These are phyloP conservation scores for Oleoguttula mirabilis DNA, from an alignment of 495 filamentous ascomycete species.

Conservation along the genomic window DNA sequence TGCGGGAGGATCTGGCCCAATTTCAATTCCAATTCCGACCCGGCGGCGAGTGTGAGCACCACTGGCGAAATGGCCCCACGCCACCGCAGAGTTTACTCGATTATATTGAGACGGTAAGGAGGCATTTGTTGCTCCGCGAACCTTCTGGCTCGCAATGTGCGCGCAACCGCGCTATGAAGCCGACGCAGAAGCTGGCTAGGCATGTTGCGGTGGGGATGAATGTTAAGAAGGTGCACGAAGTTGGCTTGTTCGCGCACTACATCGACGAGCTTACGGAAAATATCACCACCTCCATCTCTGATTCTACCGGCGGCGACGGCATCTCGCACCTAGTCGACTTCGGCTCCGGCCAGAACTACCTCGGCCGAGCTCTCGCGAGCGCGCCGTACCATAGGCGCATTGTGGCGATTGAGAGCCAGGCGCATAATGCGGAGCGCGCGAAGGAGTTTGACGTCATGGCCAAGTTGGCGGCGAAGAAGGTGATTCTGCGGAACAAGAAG, in stretches of 20 bases:
- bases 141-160: constrained; percentile 28
- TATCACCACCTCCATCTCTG: constrained; percentile 1
- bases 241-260: constrained; percentile 52
- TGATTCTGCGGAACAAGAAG: constrained; percentile 65
- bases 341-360: constrained; percentile 90
- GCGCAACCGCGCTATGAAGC: constrained; percentile 21
- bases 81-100: constrained; percentile 57
- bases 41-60: too few species aligned
- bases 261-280: constrained; percentile 42
- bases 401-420: constrained; percentile 79
- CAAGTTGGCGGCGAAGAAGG: constrained; percentile 53
- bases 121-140: constrained; percentile 52
- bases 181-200: constrained; percentile 40
- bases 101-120: constrained; percentile 65
- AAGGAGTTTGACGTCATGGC: constrained; percentile 69
- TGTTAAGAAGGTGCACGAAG: constrained; percentile 90
- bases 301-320: constrained; percentile 21
- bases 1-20: constrained; percentile 54
- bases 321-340: constrained; percentile 91
- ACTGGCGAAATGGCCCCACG: constrained; percentile 41
- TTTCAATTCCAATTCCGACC: constrained; percentile 9
- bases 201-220: constrained; percentile 85
- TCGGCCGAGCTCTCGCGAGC: constrained; percentile 75
- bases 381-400: constrained; percentile 76
- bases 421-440: constrained; percentile 73